A percentile compares a stretch with the other conserved stretches of the same genome.
These are phyloP conservation scores for Raphidocelis subcapitata DNA, from an alignment of 139 green algal genomes.

Conservation along the genomic window DNA sequence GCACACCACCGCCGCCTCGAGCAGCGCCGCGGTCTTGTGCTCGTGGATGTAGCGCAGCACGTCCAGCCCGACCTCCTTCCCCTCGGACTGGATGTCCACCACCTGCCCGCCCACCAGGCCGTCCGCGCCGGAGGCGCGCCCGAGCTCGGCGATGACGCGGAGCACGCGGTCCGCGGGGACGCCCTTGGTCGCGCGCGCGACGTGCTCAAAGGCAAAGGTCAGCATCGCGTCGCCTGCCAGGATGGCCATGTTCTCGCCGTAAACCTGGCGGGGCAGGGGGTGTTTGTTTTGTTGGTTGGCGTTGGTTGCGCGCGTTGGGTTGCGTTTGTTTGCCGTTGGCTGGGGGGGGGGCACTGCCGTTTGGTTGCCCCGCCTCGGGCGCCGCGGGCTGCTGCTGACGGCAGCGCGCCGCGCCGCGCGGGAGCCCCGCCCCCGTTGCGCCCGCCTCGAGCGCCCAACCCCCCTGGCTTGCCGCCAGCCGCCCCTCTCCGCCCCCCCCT, in stretches of 20 bases:
- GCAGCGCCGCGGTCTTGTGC: constrained; percentile 98
- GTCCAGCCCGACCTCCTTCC: constrained; percentile 80
- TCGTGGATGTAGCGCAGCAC: constrained; percentile 98
- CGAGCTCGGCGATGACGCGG: constrained; percentile 58
- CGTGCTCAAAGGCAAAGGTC: constrained; percentile 94
- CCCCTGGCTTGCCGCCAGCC: too few relatives aligned
- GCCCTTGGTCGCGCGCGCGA: constrained; percentile 82
- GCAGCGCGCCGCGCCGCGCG: too few relatives aligned
- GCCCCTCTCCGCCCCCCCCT: too few relatives aligned
- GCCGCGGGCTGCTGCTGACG: too few relatives aligned
- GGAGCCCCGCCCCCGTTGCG: too few relatives aligned
- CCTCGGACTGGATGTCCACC: constrained; percentile 94
- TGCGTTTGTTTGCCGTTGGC: too few relatives aligned
- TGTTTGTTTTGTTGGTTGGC: neutral
- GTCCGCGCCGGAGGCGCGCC: constrained; percentile 81
- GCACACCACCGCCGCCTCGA: constrained; percentile 93
- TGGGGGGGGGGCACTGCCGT: too few relatives aligned
- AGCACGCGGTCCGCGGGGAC: constrained; percentile 85
- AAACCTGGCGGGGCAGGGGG: constrained; percentile 66
- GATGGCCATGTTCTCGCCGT: constrained; percentile 97
- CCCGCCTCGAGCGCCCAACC: too few relatives aligned
- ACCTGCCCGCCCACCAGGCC: constrained; percentile 96
- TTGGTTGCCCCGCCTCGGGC: too few relatives aligned
- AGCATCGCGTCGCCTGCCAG: constrained; percentile 96
- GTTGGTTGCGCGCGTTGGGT: neutral